These are phyloP conservation scores for Aureobasidium uvarum DNA, from an alignment of 2,329 filamentous ascomycete genomes.

Conservation along the genomic window DNA sequence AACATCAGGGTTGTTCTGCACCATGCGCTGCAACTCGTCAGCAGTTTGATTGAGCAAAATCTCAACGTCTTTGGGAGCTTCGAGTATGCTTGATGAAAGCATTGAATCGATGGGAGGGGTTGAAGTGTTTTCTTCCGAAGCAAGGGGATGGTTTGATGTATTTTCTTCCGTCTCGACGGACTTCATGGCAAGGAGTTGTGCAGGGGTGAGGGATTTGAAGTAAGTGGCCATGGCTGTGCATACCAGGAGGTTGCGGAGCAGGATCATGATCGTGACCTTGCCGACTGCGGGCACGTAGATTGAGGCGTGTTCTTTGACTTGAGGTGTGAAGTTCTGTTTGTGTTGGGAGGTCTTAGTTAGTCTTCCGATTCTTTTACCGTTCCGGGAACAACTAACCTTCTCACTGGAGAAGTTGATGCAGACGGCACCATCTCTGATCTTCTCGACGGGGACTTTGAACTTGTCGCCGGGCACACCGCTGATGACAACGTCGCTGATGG, in stretches of 20 bases:
- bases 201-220: not conserved
- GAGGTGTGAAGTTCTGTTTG: constrained; percentile 74
- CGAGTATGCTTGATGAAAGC: constrained; percentile 22
- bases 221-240: constrained; percentile 41
- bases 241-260: constrained; percentile 85
- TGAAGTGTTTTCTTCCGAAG: constrained; percentile 21
- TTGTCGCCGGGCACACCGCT: constrained; percentile 83
- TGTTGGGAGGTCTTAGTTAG: not conserved
- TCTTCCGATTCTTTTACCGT: not conserved
- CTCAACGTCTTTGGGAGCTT: not conserved
- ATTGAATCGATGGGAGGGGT: constrained; percentile 17
- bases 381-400: constrained; percentile 53
- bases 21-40: constrained; percentile 42
- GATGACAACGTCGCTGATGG: constrained; percentile 90
- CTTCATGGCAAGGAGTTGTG: constrained; percentile 2
- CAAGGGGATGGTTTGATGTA: not conserved
- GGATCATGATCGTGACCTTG: constrained; percentile 92
- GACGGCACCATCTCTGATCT: constrained; percentile 86
- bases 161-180: not conserved
- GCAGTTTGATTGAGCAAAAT: constrained; percentile 23
- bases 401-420: constrained; percentile 98
- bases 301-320: constrained; percentile 90
- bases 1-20: constrained; percentile 44
- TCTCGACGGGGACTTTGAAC: constrained; percentile 83
- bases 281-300: constrained; percentile 97